Conservation (phyloP, 345 rosid genomes). For the Gossypium bickii region DNA sequence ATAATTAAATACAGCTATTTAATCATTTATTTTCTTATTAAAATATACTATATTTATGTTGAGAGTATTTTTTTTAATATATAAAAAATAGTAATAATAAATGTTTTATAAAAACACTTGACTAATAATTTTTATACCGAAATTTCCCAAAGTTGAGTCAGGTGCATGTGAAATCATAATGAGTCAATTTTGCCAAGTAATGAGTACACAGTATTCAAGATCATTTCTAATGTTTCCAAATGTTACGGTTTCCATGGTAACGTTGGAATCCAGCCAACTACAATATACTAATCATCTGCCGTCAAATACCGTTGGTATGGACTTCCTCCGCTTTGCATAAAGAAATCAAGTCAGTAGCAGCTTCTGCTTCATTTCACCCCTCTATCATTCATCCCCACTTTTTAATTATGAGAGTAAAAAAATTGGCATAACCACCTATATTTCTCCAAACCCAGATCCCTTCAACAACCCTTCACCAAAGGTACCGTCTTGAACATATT, state of each 20-base stretch:
- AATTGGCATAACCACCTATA: neutral
- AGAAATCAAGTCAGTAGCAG: neutral
- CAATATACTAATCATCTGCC: neutral
- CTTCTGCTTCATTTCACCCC: neutral
- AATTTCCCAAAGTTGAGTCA: neutral
- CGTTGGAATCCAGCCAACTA: neutral
- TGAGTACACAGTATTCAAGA: neutral
- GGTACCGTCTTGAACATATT: neutral
- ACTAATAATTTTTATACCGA: neutral
- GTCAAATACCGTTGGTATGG: neutral
- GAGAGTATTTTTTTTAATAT: too few relatives aligned
- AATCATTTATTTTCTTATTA: too few relatives aligned
- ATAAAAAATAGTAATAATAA: too few relatives aligned
- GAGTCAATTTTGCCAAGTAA: neutral
- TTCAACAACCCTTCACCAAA: neutral
- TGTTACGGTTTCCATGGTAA: neutral
- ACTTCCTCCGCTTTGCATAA: neutral
- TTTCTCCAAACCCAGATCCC: slow-evolving; percentile 1
- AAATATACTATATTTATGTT: too few relatives aligned
- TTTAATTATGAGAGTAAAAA: neutral
- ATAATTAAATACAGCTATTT: too few relatives aligned
- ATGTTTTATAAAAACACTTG: too few relatives aligned
- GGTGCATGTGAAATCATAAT: neutral
- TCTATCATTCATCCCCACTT: neutral
- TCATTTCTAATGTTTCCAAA: neutral